A percentile compares a stretch with the other conserved stretches of the same genome.
phyloP scores from a whole-genome alignment of 2,329 filamentous ascomycete species.

The Zopfia rhizophila region DNA sequence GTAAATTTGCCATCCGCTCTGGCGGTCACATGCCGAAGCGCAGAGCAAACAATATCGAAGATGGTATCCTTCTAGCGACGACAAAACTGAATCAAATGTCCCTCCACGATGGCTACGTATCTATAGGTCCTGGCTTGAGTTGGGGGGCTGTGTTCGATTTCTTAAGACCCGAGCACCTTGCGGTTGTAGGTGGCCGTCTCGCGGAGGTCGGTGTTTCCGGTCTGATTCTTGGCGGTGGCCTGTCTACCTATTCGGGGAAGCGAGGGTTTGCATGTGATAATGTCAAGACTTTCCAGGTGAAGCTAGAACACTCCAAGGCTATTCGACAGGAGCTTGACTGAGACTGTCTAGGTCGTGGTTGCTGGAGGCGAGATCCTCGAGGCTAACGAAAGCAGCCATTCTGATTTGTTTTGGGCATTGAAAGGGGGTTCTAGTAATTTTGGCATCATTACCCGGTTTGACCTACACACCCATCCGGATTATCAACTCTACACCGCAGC shows the following conservation, averaged over 20 bases:
- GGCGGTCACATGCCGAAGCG: slow-evolving; percentile 12
- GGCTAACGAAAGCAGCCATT: slow-evolving; percentile 3
- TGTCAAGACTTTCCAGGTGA: too few relatives aligned
- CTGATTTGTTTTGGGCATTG: slow-evolving; percentile 38
- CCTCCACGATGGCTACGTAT: not conserved
- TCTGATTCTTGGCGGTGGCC: slow-evolving; percentile 39
- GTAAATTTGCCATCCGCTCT: slow-evolving; percentile 14
- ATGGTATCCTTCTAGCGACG: slow-evolving; percentile 3
- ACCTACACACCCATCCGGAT: too few relatives aligned
- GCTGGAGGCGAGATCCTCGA: slow-evolving; percentile 3
- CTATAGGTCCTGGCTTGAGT: not conserved
- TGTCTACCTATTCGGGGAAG: slow-evolving; percentile 37
- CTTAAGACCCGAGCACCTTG: not conserved
- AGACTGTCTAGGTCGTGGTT: not conserved
- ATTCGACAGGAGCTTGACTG: too few relatives aligned
- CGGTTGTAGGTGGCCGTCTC: too few relatives aligned
- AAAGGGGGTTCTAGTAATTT: slow-evolving; percentile 36
- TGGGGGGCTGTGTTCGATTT: not conserved
- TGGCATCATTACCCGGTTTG: too few relatives aligned
- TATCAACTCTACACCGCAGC: too few relatives aligned
- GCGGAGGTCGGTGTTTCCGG: slow-evolving; percentile 37
- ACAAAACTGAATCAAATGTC: not conserved
- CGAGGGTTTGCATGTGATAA: slow-evolving; percentile 45
- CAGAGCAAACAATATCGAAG: not conserved
- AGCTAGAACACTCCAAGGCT: too few relatives aligned